Base-by-base conservation (phyloP, 2,329 filamentous ascomycete genomes). In the Sporothrix dimorphospora region DNA sequence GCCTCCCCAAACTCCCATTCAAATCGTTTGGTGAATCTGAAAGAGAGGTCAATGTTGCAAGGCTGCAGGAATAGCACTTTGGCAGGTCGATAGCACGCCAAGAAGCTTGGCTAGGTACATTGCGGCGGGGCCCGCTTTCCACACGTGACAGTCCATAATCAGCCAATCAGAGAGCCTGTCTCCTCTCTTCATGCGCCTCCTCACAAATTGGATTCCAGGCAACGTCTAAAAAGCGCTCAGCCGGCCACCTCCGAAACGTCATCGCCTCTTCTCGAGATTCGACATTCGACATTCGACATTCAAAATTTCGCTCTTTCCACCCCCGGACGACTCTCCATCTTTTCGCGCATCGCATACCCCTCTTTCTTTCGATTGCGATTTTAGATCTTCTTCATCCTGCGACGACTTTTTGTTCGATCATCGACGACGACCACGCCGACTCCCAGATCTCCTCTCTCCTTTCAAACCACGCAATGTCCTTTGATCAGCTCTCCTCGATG, bases 401-500 rank as follows among this genome's bases (percentile, higher is more conserved):
- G 34, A 40, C 57, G 57, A 12, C 16, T 34, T 40, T 21, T n/a
- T n/a, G n/a, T n/a, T n/a, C n/a, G n/a, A n/a, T n/a, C n/a, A 49
- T 70, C 69, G n/a, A 42, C 40, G 24, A 47, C 38, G 14, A 16
- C 40, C 12, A 19, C 5, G 27, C 27, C 11, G 61, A 65, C 30
- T 8, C 47, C 19, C 19, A n/a, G 16, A 7, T 12, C 34, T 34
- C 45, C 61, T 45, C 45, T 34, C 7, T 40, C 19, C n/a, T n/a
- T 24, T 47, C 14, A 40, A 14, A n/a, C 42, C 21, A 11, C 34
- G 21, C 40, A 40, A 98, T 98, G 95, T 97, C 95, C 21, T 98
- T 96, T 83, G 92, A 97, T 80, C 92, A 93, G 77, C 88, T 96
- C 75, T 92, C 92, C 72, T 91, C 89, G 74, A 86, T 98, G 76